Base-by-base conservation (phyloP, 1,139 yeast species). In the Scheffersomyces titani region DNA sequence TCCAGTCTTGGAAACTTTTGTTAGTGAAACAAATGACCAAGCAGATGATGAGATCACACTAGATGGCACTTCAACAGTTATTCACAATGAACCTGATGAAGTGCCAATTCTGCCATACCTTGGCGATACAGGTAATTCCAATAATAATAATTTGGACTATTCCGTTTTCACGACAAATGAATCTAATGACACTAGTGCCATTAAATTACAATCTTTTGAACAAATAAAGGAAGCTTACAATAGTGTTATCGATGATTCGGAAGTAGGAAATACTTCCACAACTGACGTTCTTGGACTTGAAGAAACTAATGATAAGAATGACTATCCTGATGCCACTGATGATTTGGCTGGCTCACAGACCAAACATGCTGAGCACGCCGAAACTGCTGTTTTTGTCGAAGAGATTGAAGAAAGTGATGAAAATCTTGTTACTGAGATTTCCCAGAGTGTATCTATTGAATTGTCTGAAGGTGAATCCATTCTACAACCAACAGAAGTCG, bases 21-120 rank as follows among this genome's bases (percentile, higher is more conserved):
- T 11, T 1, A 20, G 24, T 11, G 56, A 53, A 30, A 48, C 46
- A 40, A 50, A 18, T 21, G 22, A 20, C 24, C 59, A 54, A 46
- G 55, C 52, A 1, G 52, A 52, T 19, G 63, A 57, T 9, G 60
- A 59, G 11, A 9, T 30, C 40, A 6, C 40, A 30, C 9, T 30
- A 6, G 16, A 4, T 6, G 40, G 13, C 3, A 30, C 16, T 9
- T 30, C 40, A 16, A 30, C 16, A 30, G n/a, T n/a, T n/a, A 9
- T 30, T 30, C 11, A 24, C 7, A 2, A 30, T 30, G 16, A 30
- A 11, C 40, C 16, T 30, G 40, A 30, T 30, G 40, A 11, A 30
- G 2, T 4, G 4, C 40, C 40, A 7, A 30, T 30, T 30, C 40
- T 4, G 40, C 40, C 40, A 6, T 30, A 6, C 4, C 40, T 30